These are phyloP conservation scores for Puccinia hordei DNA, from an alignment of 1,284 basidiomycete genomes.

Conservation along the genomic window DNA sequence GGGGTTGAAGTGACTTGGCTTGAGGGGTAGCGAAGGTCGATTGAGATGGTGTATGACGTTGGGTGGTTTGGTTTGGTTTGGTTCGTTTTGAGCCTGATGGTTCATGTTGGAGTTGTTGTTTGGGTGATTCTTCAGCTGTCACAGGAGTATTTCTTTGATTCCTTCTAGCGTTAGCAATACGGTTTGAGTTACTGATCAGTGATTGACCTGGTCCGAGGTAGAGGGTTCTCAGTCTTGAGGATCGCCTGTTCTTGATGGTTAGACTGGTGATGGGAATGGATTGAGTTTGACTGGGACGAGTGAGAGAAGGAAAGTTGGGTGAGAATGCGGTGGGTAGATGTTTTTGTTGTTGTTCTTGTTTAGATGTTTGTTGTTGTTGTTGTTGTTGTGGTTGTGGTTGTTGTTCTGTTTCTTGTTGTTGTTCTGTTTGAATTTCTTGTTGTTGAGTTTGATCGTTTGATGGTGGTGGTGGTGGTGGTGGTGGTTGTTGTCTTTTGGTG, in stretches of 20 bases:
- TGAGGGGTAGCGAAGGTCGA: neutral
- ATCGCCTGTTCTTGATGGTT: neutral
- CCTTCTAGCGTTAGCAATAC: neutral
- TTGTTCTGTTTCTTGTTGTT: neutral
- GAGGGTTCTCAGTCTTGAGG: neutral
- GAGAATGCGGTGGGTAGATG: constrained; percentile 16
- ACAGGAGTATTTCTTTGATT: neutral
- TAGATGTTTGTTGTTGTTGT: neutral
- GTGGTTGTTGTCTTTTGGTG: neutral
- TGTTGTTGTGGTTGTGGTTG: neutral
- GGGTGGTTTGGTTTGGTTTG: neutral
- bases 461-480: neutral
- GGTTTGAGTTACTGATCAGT: constrained; percentile 9
- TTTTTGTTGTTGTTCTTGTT: neutral
- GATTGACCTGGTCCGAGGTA: constrained; percentile 43
- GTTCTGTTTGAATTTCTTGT: neutral
- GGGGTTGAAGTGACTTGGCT: neutral
- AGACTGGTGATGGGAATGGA: neutral
- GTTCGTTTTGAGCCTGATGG: neutral
- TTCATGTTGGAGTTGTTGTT: neutral
- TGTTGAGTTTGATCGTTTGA: neutral
- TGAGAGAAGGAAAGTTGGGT: constrained; percentile 31
- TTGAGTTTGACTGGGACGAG: constrained; percentile 19
- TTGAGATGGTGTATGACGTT: neutral
- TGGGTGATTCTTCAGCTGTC: neutral